Conservation (phyloP, 2,329 filamentous ascomycete species). For the Chalara sp. region DNA sequence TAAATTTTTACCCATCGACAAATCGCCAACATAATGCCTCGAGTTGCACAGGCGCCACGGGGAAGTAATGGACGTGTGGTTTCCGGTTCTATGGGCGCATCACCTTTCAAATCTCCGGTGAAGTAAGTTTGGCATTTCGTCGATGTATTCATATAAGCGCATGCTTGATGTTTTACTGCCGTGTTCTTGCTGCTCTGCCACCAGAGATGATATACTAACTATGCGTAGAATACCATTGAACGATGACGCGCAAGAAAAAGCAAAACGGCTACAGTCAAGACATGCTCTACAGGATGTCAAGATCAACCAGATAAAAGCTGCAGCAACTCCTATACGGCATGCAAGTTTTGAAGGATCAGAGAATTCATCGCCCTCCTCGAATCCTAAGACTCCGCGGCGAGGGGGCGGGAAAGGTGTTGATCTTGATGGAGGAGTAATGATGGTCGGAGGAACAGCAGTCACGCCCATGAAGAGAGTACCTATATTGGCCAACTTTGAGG, state of each 20-base stretch:
- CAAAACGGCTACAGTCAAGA: conserved; percentile 76
- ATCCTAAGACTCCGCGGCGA: conserved; percentile 46
- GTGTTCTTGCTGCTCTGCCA: not conserved
- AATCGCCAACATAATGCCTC: conserved; percentile 39
- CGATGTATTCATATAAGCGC: not conserved
- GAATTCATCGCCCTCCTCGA: conserved; percentile 51
- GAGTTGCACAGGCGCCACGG: conserved; percentile 41
- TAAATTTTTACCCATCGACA: no score
- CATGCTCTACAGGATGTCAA: conserved; percentile 85
- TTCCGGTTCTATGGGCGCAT: conserved; percentile 27
- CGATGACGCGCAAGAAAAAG: conserved; percentile 90
- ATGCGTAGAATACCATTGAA: conserved; percentile 77
- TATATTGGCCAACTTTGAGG: conserved; percentile 94
- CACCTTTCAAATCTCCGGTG: conserved; percentile 28
- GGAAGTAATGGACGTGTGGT: conserved; percentile 33
- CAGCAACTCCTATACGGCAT: conserved; percentile 63
- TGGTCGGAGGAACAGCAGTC: conserved; percentile 67
- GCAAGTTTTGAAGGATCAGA: conserved; percentile 48
- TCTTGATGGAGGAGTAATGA: conserved; percentile 50
- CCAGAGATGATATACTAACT: not conserved
- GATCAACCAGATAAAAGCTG: conserved; percentile 84
- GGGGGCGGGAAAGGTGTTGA: conserved; percentile 35
- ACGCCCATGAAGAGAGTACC: conserved; percentile 96
- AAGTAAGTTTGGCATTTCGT: conserved; percentile 20
- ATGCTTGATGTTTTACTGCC: conserved; percentile 2